Evolutionary conservation across 228 moss, liverwort and hornwort species (phyloP).

Genomic region (Sphagnum magellanicum): DNA sequence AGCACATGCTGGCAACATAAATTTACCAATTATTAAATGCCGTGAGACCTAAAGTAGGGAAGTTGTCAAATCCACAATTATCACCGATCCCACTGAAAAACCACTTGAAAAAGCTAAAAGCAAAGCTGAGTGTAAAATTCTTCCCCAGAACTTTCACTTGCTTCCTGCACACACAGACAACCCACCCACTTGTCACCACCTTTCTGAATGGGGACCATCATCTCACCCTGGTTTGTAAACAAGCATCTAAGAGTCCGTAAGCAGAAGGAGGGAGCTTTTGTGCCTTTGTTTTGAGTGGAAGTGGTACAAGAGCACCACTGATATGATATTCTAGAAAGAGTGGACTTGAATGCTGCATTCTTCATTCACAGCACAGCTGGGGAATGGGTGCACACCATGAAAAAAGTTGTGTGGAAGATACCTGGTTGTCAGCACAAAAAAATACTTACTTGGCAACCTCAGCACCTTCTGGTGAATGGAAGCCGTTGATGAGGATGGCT

Average conservation of each 20-base stretch:
- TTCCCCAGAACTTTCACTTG: constrained; percentile 29
- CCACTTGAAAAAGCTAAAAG: constrained; percentile 56
- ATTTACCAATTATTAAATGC: constrained; percentile 27
- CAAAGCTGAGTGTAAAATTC: constrained; percentile 30
- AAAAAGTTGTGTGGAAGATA: neutral
- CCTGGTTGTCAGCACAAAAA: neutral
- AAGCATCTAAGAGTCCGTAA: too few relatives aligned
- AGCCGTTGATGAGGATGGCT: constrained; percentile 57
- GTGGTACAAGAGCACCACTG: neutral
- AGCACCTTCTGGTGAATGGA: constrained; percentile 39
- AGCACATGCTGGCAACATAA: neutral
- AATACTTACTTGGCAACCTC: constrained; percentile 19
- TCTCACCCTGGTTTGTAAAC: neutral
- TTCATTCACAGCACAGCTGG: neutral
- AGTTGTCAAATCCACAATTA: constrained; percentile 38
- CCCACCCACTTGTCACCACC: neutral
- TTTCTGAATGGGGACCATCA: neutral
- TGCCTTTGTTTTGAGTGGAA: too few relatives aligned
- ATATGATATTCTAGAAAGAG: neutral
- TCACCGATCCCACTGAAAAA: constrained; percentile 36
- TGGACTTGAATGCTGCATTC: neutral
- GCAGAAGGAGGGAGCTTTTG: too few relatives aligned
- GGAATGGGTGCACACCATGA: neutral
- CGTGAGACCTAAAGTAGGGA: constrained; percentile 35
- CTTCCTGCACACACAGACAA: constrained; percentile 18